phyloP scores from a whole-genome alignment of 2,329 filamentous ascomycete genomes.

The Fusarium siculi region DNA sequence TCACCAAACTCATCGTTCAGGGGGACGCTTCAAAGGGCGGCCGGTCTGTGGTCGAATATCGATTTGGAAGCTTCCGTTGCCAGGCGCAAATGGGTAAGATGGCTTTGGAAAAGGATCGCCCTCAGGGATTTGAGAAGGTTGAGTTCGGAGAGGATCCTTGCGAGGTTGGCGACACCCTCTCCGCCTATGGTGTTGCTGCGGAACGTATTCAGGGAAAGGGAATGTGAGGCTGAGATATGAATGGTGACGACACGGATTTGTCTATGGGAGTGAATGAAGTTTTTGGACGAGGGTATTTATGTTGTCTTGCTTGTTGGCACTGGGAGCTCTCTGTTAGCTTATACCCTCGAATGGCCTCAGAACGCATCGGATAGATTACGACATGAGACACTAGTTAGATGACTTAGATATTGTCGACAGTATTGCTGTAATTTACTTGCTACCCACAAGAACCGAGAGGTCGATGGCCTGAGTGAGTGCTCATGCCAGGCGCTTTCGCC shows the following conservation, averaged over 20 bases:
- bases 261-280: background rate
- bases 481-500: background rate
- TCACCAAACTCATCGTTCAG: conserved; percentile 47
- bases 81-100: conserved; percentile 63
- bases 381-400: conserved; percentile 9
- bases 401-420: background rate
- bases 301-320: conserved; percentile 5
- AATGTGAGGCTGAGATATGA: conserved; percentile 30
- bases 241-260: background rate
- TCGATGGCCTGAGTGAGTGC: background rate
- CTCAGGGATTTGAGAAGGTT: conserved; percentile 50
- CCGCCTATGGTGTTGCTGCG: conserved; percentile 48
- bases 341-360: background rate
- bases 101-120: conserved; percentile 50
- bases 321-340: background rate
- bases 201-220: conserved; percentile 49
- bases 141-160: conserved; percentile 54
- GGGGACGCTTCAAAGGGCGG: conserved; percentile 24
- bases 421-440: background rate
- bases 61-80: conserved; percentile 65
- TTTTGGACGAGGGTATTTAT: conserved; percentile 4
- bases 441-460: background rate
- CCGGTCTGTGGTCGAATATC: conserved; percentile 57
- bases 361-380: conserved; percentile 10
- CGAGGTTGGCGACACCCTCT: conserved; percentile 48